Evolutionary conservation across 495 filamentous ascomycete species (phyloP).

Genomic region (Xylaria grammica): DNA sequence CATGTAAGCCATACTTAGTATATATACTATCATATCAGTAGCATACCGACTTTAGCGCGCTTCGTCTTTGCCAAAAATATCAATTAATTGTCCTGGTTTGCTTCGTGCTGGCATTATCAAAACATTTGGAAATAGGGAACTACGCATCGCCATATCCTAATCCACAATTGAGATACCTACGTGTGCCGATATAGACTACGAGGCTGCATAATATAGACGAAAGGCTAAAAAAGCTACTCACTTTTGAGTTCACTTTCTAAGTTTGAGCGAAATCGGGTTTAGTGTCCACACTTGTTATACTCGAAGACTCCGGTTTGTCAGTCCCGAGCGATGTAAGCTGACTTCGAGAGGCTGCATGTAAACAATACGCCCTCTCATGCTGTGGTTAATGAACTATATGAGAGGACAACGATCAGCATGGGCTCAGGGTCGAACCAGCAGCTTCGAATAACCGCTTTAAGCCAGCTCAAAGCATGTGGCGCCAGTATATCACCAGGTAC

Average conservation of each 20-base stretch:
- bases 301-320: no score
- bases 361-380: not conserved
- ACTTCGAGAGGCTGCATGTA: not conserved
- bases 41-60: not conserved
- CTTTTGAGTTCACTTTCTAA: no score
- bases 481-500: no score
- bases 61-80: not conserved
- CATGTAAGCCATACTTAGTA: not conserved
- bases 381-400: not conserved
- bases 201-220: no score
- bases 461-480: no score
- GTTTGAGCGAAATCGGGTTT: no score
- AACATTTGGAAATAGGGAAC: not conserved
- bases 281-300: no score
- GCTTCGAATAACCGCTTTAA: no score
- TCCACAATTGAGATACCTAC: not conserved
- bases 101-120: not conserved
- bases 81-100: not conserved
- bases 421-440: no score
- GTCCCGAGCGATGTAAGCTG: not conserved
- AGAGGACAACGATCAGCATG: no score
- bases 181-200: not conserved
- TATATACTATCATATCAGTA: not conserved
- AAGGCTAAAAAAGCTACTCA: no score
- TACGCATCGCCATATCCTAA: not conserved